Evolutionary conservation across 2,329 filamentous ascomycete species (phyloP).

Genomic region (Fusarium illudens): DNA sequence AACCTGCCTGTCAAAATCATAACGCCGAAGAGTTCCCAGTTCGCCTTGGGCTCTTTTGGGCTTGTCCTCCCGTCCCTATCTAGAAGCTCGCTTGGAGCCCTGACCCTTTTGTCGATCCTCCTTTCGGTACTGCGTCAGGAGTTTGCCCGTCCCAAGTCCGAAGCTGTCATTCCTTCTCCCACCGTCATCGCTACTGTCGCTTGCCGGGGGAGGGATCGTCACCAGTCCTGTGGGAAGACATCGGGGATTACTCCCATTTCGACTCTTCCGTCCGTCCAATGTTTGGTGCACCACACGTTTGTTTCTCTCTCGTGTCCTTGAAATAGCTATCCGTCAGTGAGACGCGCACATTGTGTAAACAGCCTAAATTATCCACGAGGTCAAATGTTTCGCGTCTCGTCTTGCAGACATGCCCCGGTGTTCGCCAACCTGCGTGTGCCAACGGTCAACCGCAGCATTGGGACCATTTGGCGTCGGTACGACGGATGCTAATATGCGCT

Average conservation of each 20-base stretch:
- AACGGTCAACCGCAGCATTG: conserved; percentile 14
- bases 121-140: conserved; percentile 27
- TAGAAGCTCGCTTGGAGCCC: conserved; percentile 13
- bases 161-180: background rate
- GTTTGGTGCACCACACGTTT: background rate
- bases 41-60: background rate
- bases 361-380: background rate
- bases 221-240: background rate
- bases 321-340: background rate
- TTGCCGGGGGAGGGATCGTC: conserved; percentile 12
- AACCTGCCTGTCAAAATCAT: conserved; percentile 31
- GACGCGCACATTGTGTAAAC: conserved; percentile 3
- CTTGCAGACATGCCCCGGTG: conserved; percentile 4
- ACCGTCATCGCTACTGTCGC: conserved; percentile 4
- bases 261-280: background rate
- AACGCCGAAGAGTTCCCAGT: conserved; percentile 6
- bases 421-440: conserved; percentile 5
- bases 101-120: conserved; percentile 31
- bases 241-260: conserved; percentile 5
- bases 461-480: conserved; percentile 5
- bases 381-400: conserved; percentile 3
- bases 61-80: conserved; percentile 7
- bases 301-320: background rate
- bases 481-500: background rate
- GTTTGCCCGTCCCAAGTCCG: conserved; percentile 12